Evolutionary conservation across 768 basidiomycete genomes (phyloP).

Genomic region (Hirschioporus abietinus): DNA sequence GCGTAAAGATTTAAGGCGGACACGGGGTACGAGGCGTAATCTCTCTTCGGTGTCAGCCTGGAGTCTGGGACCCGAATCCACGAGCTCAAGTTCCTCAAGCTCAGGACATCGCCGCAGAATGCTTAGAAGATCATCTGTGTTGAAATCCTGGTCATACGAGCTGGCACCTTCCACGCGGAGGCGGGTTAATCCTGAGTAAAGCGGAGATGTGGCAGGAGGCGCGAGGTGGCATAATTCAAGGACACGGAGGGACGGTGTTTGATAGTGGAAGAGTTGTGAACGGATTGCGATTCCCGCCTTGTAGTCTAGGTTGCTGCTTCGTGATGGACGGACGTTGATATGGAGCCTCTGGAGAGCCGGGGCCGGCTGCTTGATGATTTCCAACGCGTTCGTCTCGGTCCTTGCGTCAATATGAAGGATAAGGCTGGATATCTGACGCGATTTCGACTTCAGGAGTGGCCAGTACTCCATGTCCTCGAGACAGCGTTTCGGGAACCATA

Average conservation of each 20-base stretch:
- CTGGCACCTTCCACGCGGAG: background rate
- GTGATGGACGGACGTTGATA: background rate
- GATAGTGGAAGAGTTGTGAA: background rate
- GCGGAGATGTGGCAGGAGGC: background rate
- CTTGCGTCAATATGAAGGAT: background rate
- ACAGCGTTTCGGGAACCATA: background rate
- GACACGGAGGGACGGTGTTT: background rate
- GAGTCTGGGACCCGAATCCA: background rate
- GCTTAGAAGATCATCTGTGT: background rate
- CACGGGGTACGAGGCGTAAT: background rate
- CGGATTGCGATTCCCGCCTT: background rate
- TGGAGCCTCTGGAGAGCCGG: background rate
- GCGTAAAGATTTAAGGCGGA: background rate
- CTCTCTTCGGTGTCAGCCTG: background rate
- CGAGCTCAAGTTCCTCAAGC: background rate
- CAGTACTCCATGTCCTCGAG: background rate
- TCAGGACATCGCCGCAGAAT: background rate
- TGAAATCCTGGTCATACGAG: background rate
- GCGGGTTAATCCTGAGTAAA: background rate
- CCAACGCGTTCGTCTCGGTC: background rate
- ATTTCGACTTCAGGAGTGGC: background rate
- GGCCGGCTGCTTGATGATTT: background rate
- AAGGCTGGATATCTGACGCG: background rate
- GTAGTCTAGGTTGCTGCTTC: background rate
- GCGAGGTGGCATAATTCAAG: background rate